Evolutionary conservation across 306 rosid genomes (phyloP), one percentile per base, ranked within the genome.

Genomic region (Prunus dulcis): DNA sequence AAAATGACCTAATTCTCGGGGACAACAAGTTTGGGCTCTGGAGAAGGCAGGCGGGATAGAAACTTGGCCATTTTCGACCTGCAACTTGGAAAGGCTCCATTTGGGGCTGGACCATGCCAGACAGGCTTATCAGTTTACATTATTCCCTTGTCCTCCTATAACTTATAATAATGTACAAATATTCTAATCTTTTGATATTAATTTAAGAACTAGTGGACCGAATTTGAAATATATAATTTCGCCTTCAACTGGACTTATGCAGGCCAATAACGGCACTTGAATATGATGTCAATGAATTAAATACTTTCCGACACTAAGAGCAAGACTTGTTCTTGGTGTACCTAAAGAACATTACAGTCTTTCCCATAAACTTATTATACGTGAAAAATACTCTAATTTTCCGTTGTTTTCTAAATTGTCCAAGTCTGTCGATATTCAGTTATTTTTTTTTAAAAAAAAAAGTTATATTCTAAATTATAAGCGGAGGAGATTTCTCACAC

Each of bases 51-150:
- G 41, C 41, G 1, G 6, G 51, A 60, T 6, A 41, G 53, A 38
- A 20, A 27, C 12, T 45, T 11, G 27, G 12, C 27, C 7, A 18
- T 5, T 17, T 58, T 34, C 11, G 46, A 45, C 27, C 41, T 51
- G 17, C 43, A 28, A 12, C 46, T 50, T 3, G 74, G 57, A 20
- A 71, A 27, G 67, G 50, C 20, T 9, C 27, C 63, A 66, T 74
- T 28, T 49, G 71, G 71, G 19, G 28, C 23, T 25, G 55, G 45
- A 60, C 56, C 41, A 73, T 28, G 46, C 45, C 27, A 51, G 74
- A 23, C 83, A 51, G 74, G 67, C 80, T 62, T 51, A 69, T 69
- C 61, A 43, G 4, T 9, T 20, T 10, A 55, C 64, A 22, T 0
- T 28, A 64, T 10, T 64, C 61, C 49, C 20, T 28, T 2, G 64